These are phyloP conservation scores for Calonectria naviculata DNA, from an alignment of 2,329 filamentous ascomycete species.

Conservation along the genomic window DNA sequence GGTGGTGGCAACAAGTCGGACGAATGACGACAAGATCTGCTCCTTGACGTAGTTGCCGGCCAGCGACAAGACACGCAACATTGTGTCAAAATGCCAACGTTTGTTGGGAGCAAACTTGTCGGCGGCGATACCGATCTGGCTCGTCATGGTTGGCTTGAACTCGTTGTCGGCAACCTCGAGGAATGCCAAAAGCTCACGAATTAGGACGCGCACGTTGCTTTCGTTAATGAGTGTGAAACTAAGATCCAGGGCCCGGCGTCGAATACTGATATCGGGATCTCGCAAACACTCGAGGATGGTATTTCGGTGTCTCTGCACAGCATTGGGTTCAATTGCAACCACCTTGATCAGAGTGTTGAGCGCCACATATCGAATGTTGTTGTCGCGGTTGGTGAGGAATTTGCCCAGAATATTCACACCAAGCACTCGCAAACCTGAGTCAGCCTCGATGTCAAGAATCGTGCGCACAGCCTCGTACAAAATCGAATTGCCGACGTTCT, in stretches of 20 bases:
- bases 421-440: slow-evolving; percentile 91
- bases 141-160: slow-evolving; percentile 99
- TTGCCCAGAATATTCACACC: slow-evolving; percentile 99
- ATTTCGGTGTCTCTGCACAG: slow-evolving; percentile 95
- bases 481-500: slow-evolving; percentile 98
- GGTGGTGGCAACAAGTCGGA: slow-evolving; percentile 93
- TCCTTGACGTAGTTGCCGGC: slow-evolving; percentile 98
- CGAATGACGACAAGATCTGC: slow-evolving; percentile 95
- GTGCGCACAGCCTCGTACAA: slow-evolving; percentile 97
- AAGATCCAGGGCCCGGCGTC: slow-evolving; percentile 92
- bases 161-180: slow-evolving; percentile 97
- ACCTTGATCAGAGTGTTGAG: slow-evolving; percentile 98
- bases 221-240: slow-evolving; percentile 99
- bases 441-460: slow-evolving; percentile 97
- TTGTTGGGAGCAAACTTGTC: slow-evolving; percentile 97
- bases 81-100: slow-evolving; percentile 98
- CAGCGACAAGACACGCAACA: slow-evolving; percentile 91
- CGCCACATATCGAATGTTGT: slow-evolving; percentile 98
- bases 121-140: slow-evolving; percentile 95
- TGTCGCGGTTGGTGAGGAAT: slow-evolving; percentile 97
- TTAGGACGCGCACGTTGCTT: slow-evolving; percentile 91
- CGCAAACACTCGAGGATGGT: slow-evolving; percentile 96
- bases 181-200: slow-evolving; percentile 93
- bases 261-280: slow-evolving; percentile 98
- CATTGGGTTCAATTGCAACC: slow-evolving; percentile 96